Percentiles rank a stretch among this genome's conserved stretches.
phyloP scores from a whole-genome alignment of 768 basidiomycete genomes.

The Auricularia cornea region DNA sequence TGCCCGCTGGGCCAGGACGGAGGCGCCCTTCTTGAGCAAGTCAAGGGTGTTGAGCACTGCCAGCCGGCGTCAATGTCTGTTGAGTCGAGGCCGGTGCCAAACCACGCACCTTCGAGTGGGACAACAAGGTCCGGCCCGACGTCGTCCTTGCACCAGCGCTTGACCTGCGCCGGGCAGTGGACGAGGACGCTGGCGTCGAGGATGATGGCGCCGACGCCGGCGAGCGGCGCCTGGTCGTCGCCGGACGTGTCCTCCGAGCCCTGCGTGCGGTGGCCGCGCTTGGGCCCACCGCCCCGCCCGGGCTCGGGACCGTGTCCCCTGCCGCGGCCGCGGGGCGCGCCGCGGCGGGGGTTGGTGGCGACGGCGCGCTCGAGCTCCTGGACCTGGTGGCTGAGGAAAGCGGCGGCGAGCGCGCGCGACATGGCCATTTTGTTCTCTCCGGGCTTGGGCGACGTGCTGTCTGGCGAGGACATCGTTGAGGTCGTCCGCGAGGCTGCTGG shows the following conservation, averaged over 20 bases:
- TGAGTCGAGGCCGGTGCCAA: not conserved
- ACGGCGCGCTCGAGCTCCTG: conserved; percentile 80
- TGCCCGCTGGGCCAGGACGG: conserved; percentile 67
- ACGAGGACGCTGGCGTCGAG: conserved; percentile 79
- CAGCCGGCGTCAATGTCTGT: conserved; percentile 2
- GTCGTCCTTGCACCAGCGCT: conserved; percentile 73
- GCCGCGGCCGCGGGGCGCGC: conserved; percentile 41
- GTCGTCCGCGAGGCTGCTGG: no score
- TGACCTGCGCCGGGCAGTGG: conserved; percentile 67
- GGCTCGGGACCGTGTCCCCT: conserved; percentile 17
- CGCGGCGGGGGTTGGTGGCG: conserved; percentile 7
- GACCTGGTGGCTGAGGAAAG: conserved; percentile 80
- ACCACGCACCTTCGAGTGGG: conserved; percentile 72
- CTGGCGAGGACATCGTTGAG: not conserved
- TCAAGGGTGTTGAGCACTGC: conserved; percentile 89
- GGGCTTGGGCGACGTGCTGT: not conserved
- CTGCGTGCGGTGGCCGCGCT: not conserved
- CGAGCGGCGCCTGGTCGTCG: not conserved
- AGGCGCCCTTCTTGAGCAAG: conserved; percentile 84
- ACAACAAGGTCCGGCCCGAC: conserved; percentile 72
- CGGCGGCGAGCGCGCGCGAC: conserved; percentile 81
- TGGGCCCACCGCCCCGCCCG: conserved; percentile 28
- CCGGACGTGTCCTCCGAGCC: not conserved
- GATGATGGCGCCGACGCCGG: conserved; percentile 29
- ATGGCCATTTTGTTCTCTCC: conserved; percentile 56